phyloP scores from a whole-genome alignment of 805 yeast species.

The Candida michaelii region DNA sequence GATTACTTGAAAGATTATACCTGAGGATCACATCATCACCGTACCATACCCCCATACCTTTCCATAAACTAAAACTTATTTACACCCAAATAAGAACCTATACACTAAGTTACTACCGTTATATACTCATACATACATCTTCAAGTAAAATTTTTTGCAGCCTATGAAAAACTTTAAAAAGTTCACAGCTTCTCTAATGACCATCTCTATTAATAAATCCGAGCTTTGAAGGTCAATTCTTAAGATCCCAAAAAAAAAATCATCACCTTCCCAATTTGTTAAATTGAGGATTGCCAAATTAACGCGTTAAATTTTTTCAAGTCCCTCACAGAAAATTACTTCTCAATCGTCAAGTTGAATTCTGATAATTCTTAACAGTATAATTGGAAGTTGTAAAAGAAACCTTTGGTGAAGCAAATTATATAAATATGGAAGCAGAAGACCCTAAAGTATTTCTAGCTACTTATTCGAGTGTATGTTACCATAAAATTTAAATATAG shows the following conservation, averaged over 20 bases:
- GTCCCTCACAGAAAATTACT: conserved; percentile 6
- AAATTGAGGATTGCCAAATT: conserved; percentile 1
- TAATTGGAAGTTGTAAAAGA: not conserved
- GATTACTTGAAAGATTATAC: too few relatives aligned
- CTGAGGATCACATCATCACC: too few relatives aligned
- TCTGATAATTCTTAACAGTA: not conserved
- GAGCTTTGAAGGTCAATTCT: too few relatives aligned
- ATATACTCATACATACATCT: too few relatives aligned
- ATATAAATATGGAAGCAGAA: conserved; percentile 6
- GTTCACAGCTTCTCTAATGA: too few relatives aligned
- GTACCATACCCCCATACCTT: too few relatives aligned
- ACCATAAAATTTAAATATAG: too few relatives aligned
- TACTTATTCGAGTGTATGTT: conserved; percentile 46
- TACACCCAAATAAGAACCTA: not conserved
- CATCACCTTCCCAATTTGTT: conserved; percentile 2
- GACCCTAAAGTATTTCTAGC: conserved; percentile 45
- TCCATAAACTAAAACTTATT: too few relatives aligned
- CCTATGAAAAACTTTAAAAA: too few relatives aligned
- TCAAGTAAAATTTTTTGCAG: too few relatives aligned
- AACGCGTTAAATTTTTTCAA: conserved; percentile 7
- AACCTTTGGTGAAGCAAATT: not conserved
- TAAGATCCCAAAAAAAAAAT: not conserved
- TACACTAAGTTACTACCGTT: conserved; percentile 1
- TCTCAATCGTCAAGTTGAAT: conserved; percentile 6
- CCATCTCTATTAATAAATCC: too few relatives aligned